phyloP scores from a whole-genome alignment of 2,329 filamentous ascomycete species.

The Xylaria sp. region DNA sequence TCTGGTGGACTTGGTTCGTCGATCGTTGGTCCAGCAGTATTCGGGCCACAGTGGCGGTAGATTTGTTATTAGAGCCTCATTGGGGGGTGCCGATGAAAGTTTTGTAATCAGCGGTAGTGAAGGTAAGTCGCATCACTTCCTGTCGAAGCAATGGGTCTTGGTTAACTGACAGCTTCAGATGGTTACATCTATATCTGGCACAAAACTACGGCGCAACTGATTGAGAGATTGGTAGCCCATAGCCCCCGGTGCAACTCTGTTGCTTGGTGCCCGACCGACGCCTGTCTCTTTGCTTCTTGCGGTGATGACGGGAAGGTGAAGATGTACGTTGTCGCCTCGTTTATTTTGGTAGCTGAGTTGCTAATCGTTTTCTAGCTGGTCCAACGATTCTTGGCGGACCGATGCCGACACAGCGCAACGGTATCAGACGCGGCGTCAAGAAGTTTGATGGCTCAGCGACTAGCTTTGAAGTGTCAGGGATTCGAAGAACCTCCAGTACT shows the following conservation, averaged over 20 bases:
- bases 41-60: slow-evolving; percentile 68
- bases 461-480: not conserved
- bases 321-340: slow-evolving; percentile 58
- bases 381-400: slow-evolving; percentile 33
- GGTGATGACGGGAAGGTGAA: slow-evolving; percentile 81
- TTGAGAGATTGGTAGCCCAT: slow-evolving; percentile 75
- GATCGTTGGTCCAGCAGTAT: slow-evolving; percentile 68
- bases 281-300: slow-evolving; percentile 81
- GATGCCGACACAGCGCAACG: slow-evolving; percentile 6
- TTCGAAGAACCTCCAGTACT: not conserved
- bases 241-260: slow-evolving; percentile 75
- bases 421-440: slow-evolving; percentile 18
- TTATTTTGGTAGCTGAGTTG: not conserved
- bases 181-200: slow-evolving; percentile 83
- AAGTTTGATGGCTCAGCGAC: slow-evolving; percentile 16
- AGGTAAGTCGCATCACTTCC: slow-evolving; percentile 46
- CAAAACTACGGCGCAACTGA: slow-evolving; percentile 68
- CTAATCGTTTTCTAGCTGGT: slow-evolving; percentile 33
- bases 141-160: not conserved
- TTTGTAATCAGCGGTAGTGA: slow-evolving; percentile 91
- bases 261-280: slow-evolving; percentile 79
- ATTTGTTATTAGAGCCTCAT: slow-evolving; percentile 74
- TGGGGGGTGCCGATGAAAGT: slow-evolving; percentile 86
- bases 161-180: slow-evolving; percentile 36
- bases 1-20: slow-evolving; percentile 70